phyloP scores from a whole-genome alignment of 257 asterid genomes.

The Verbascum thapsus region DNA sequence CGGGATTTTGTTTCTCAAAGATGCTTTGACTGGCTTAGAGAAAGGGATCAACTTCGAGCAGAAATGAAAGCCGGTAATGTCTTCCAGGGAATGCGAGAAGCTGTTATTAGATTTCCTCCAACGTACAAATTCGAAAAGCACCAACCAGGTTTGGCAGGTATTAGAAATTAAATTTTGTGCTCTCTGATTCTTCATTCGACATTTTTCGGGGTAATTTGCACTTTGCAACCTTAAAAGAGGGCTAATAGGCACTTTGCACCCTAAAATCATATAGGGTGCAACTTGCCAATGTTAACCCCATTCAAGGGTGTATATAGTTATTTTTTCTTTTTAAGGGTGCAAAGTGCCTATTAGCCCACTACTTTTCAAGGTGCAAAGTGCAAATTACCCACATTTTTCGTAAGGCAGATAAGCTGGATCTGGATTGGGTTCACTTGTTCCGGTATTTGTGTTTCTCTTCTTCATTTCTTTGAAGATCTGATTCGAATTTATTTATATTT shows the following conservation, averaged over 20 bases:
- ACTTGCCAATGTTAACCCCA: too few species aligned
- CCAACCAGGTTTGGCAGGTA: conserved; percentile 96
- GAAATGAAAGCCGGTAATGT: conserved; percentile 95
- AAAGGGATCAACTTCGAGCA: conserved; percentile 83
- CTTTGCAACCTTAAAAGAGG: too few species aligned
- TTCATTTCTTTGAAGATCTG: conserved; percentile 25
- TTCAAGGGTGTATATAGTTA: too few species aligned
- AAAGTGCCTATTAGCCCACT: too few species aligned
- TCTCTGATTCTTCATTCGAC: background rate
- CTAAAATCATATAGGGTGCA: too few species aligned
- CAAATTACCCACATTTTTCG: background rate
- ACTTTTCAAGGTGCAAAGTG: too few species aligned
- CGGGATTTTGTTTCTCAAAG: conserved; percentile 96
- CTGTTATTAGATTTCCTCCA: conserved; percentile 87
- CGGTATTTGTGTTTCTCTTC: background rate
- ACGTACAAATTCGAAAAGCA: conserved; percentile 93
- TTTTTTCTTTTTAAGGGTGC: too few species aligned
- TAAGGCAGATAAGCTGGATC: too few species aligned
- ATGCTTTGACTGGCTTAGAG: conserved; percentile 96
- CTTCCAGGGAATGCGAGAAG: conserved; percentile 99
- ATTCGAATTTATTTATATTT: conserved; percentile 29
- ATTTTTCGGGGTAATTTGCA: too few species aligned
- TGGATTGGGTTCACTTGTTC: too few species aligned
- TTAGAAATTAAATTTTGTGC: conserved; percentile 20
- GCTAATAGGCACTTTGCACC: too few species aligned